These are phyloP conservation scores for Baudoinia panamericana DNA, from an alignment of 495 filamentous ascomycete genomes.

Conservation along the genomic window DNA sequence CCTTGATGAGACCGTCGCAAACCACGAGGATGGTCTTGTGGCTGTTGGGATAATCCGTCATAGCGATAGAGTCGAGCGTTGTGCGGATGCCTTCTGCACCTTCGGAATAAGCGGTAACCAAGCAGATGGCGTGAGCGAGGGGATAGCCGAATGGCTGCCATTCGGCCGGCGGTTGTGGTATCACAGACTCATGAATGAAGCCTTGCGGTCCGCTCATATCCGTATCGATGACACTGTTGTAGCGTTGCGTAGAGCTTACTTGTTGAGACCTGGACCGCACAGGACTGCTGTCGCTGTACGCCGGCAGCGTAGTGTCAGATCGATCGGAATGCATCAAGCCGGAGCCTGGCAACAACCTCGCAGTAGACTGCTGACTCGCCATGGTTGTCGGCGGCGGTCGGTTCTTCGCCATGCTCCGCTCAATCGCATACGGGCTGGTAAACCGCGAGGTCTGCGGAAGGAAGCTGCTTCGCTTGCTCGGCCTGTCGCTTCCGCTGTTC, in stretches of 20 bases:
- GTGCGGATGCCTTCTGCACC: conserved; percentile 85
- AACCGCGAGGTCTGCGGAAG: conserved; percentile 82
- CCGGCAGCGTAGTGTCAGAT: conserved; percentile 48
- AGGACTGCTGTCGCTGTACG: conserved; percentile 27
- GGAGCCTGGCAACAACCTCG: conserved; percentile 53
- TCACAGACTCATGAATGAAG: conserved; percentile 89
- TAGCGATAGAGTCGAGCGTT: conserved; percentile 89
- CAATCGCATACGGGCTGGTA: conserved; percentile 76
- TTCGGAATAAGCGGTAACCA: conserved; percentile 97
- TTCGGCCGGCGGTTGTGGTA: conserved; percentile 93
- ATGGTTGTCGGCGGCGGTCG: conserved; percentile 70
- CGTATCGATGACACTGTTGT: conserved; percentile 44
- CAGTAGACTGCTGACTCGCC: conserved; percentile 76
- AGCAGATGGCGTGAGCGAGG: conserved; percentile 79
- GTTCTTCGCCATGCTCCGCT: conserved; percentile 40
- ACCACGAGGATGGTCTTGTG: conserved; percentile 94
- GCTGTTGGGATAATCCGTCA: conserved; percentile 97
- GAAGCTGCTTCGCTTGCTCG: conserved; percentile 74
- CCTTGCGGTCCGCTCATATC: conserved; percentile 76
- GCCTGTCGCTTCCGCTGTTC: conserved; percentile 48
- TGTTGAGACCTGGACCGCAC: too few species aligned
- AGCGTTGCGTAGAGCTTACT: conserved; percentile 17
- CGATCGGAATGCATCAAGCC: conserved; percentile 38
- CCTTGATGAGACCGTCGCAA: conserved; percentile 97
- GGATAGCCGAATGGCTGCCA: conserved; percentile 96